Base-by-base conservation (phyloP, 2,329 filamentous ascomycete genomes). In the Trichothecium roseum region DNA sequence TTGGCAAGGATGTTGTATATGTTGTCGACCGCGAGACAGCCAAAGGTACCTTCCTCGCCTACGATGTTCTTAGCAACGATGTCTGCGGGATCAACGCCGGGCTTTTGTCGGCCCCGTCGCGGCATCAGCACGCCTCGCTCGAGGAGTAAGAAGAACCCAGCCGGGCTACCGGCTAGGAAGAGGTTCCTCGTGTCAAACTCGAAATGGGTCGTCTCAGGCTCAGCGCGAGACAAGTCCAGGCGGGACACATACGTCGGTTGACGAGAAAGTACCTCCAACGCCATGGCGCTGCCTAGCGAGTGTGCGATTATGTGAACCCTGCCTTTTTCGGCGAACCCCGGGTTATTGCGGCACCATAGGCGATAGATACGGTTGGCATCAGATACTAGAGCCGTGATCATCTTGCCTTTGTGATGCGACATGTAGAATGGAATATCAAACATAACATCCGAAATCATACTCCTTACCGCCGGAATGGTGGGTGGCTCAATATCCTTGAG, bases 401-500 rank as follows among this genome's bases (percentile, higher is more conserved):
- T 96, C 56, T 87, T 94, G 4, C 81, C 75, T 50, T 96, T 94
- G 59, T 96, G 89, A 40, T 93, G 84, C 1, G 89, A 96, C 61
- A 98, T 80, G 60, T 96, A 98, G 54, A 94, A 96, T 0, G 91
- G 91, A 34, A 98, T 89, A 54, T 98, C 91, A 34, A 96, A 81
- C 86, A 98, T 95, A 47, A 98, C 86, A 55, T 98, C 91, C 29
- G 84, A 93, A 41, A 98, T 93, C 53, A 98, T 78, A 51, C 83
- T 85, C 31, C 91, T 80, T n/a, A 98, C 82, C 1, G 85, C 87
- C 0, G 89, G 88, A 20, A 98, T 84, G 0, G 85, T 91, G 29
- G 80, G 74, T 1, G 87, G 88, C 5, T 94, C 94, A 45, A 98
- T 95, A 46, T 96, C 88, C 46, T 88, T 83, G 12, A 98, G 66